Evolutionary conservation across 495 filamentous ascomycete species (phyloP).

Genomic region (Penicillium arizonense): DNA sequence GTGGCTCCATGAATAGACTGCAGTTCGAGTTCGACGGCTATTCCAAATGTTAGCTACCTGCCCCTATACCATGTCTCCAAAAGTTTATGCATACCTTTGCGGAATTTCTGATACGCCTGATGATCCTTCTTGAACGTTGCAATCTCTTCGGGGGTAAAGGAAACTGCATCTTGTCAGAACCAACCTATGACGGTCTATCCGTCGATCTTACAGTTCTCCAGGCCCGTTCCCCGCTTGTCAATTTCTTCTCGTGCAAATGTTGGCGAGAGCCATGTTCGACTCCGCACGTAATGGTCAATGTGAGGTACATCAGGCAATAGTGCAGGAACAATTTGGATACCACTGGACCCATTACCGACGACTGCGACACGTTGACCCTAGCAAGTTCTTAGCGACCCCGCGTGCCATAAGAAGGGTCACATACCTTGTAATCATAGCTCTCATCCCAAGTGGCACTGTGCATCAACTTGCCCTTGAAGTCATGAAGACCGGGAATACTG

Average conservation of each 20-base stretch:
- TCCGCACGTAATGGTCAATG: conserved; percentile 44
- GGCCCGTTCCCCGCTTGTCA: conserved; percentile 24
- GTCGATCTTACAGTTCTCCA: conserved; percentile 34
- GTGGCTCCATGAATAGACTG: conserved; percentile 46
- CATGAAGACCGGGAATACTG: conserved; percentile 49
- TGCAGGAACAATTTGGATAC: conserved; percentile 59
- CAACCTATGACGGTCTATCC: too few relatives aligned
- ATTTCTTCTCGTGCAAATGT: conserved; percentile 34
- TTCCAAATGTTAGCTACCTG: not conserved
- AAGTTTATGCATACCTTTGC: conserved; percentile 33
- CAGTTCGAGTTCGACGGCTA: conserved; percentile 45
- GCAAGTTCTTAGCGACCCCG: conserved; percentile 21
- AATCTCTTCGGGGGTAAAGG: conserved; percentile 45
- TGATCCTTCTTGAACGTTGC: conserved; percentile 44
- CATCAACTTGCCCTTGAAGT: conserved; percentile 53
- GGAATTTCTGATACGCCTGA: conserved; percentile 35
- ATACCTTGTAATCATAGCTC: conserved; percentile 29
- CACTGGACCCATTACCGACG: conserved; percentile 53
- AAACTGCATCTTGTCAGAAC: conserved; percentile 15
- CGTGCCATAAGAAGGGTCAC: not conserved
- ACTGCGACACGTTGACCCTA: conserved; percentile 50
- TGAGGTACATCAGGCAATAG: conserved; percentile 53
- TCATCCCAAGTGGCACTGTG: conserved; percentile 57
- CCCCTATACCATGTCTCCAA: not conserved
- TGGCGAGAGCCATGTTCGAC: conserved; percentile 44